These are phyloP conservation scores for Boletus fagicola DNA, from an alignment of 768 basidiomycete genomes.

Conservation along the genomic window DNA sequence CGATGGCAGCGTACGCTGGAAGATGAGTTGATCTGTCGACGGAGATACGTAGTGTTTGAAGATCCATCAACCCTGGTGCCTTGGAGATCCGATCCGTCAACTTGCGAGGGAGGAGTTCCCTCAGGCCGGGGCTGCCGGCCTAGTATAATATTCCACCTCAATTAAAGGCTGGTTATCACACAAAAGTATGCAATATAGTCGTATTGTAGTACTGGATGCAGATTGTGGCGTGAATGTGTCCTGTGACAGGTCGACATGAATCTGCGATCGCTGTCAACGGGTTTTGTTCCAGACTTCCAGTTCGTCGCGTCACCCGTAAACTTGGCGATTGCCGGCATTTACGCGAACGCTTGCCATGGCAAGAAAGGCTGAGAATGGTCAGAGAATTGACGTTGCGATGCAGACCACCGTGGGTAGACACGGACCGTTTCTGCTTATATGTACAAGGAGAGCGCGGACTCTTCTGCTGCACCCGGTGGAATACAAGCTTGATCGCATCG, in stretches of 20 bases:
- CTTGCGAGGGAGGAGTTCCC: not conserved
- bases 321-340: not conserved
- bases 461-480: not conserved
- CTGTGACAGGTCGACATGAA: not conserved
- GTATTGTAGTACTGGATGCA: no score
- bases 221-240: no score
- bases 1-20: not conserved
- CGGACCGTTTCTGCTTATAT: not conserved
- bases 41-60: not conserved
- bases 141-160: no score
- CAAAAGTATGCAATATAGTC: not conserved
- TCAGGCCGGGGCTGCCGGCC: no score
- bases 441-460: not conserved
- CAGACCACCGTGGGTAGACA: slow-evolving; percentile 20
- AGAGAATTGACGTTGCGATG: slow-evolving; percentile 11
- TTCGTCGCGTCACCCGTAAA: not conserved
- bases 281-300: not conserved
- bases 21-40: not conserved
- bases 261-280: not conserved
- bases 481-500: not conserved
- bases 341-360: not conserved
- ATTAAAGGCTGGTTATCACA: no score
- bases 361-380: not conserved
- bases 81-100: not conserved
- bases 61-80: not conserved